phyloP scores from a whole-genome alignment of 1,139 yeast genomes.

The Pichia sp. region DNA sequence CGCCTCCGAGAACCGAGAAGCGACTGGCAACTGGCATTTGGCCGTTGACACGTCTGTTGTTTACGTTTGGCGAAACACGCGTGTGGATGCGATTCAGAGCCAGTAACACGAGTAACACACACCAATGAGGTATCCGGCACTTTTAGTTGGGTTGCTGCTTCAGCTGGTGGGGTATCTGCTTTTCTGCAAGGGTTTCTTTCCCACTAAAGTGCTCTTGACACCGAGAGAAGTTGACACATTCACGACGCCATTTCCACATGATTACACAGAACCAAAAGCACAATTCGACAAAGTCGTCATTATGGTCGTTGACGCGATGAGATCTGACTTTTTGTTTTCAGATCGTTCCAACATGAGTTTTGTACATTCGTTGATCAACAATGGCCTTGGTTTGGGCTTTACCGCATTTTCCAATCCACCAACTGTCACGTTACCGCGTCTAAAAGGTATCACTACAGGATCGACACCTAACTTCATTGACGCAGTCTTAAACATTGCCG shows the following conservation, averaged over 20 bases:
- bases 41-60: too few relatives aligned
- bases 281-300: slow-evolving; percentile 64
- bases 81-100: too few relatives aligned
- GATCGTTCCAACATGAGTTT: slow-evolving; percentile 54
- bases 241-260: slow-evolving; percentile 16
- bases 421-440: slow-evolving; percentile 72
- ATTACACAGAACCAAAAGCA: slow-evolving; percentile 29
- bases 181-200: slow-evolving; percentile 82
- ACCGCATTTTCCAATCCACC: slow-evolving; percentile 90
- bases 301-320: slow-evolving; percentile 88
- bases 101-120: too few relatives aligned
- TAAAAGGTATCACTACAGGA: slow-evolving; percentile 77
- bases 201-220: slow-evolving; percentile 52
- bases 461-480: slow-evolving; percentile 75
- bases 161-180: slow-evolving; percentile 49
- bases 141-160: slow-evolving; percentile 26
- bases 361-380: slow-evolving; percentile 57
- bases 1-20: too few relatives aligned
- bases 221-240: slow-evolving; percentile 19
- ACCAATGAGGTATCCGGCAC: slow-evolving; percentile 13
- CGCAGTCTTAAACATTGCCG: slow-evolving; percentile 90
- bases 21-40: too few relatives aligned
- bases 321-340: slow-evolving; percentile 80
- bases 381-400: slow-evolving; percentile 73
- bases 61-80: too few relatives aligned